These are phyloP conservation scores for Aureobasidium vineae DNA, from an alignment of 2,329 filamentous ascomycete genomes.

Conservation along the genomic window DNA sequence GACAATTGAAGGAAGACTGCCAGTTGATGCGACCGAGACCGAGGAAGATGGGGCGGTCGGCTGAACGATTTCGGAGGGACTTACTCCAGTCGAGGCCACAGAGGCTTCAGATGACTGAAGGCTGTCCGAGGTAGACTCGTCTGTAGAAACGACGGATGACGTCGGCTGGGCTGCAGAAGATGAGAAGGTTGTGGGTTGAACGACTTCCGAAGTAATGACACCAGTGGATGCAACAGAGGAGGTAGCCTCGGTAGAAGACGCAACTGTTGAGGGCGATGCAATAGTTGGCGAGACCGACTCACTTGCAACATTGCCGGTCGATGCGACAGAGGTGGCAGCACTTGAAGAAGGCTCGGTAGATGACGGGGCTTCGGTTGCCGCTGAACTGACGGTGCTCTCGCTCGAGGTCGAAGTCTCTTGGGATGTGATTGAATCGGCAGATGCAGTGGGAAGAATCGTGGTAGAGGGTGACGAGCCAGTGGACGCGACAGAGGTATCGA, in stretches of 20 bases:
- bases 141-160: not conserved
- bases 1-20: not conserved
- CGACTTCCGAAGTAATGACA: not conserved
- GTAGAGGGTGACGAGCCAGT: constrained; percentile 28
- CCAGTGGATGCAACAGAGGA: constrained; percentile 11
- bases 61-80: not conserved
- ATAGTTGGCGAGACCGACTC: constrained; percentile 14
- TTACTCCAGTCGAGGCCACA: constrained; percentile 2
- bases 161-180: not conserved
- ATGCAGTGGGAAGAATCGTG: constrained; percentile 28
- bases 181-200: not conserved
- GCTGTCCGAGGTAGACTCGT: not conserved
- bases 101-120: not conserved
- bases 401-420: not conserved
- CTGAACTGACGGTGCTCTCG: not conserved
- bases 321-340: not conserved
- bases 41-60: constrained; percentile 2
- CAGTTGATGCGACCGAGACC: constrained; percentile 14
- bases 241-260: not conserved
- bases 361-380: not conserved
- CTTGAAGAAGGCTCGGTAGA: not conserved
- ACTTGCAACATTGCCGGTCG: not conserved
- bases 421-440: constrained; percentile 14
- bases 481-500: constrained; percentile 14
- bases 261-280: not conserved